Percentiles rank a stretch among this genome's conserved stretches.
Conservation (phyloP, 768 basidiomycete genomes). For the Podaxis sp. region DNA sequence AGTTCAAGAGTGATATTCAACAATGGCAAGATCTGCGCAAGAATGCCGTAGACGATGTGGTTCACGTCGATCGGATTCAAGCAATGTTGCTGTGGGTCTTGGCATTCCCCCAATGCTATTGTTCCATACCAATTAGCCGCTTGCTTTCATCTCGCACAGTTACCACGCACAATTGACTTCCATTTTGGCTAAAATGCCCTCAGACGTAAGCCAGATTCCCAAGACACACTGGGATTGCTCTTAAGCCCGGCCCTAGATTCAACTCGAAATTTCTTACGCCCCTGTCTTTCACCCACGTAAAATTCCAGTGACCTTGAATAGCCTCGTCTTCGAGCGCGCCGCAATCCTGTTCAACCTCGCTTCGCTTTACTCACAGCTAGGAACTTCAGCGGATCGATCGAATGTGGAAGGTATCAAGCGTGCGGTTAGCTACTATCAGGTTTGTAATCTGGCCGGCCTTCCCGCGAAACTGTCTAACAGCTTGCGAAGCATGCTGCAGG, state of each 20-base stretch:
- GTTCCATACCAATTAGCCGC: background rate
- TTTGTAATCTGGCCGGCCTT: conserved; percentile 40
- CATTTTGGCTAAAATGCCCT: conserved; percentile 81
- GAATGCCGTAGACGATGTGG: conserved; percentile 45
- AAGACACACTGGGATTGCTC: background rate
- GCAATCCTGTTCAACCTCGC: conserved; percentile 84
- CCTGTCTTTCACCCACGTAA: conserved; percentile 62
- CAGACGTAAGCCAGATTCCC: conserved; percentile 50
- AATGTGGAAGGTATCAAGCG: conserved; percentile 81
- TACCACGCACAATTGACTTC: conserved; percentile 91
- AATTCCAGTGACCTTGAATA: conserved; percentile 63
- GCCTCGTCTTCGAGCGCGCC: conserved; percentile 81
- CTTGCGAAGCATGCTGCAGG: conserved; percentile 64
- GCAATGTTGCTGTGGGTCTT: conserved; percentile 55
- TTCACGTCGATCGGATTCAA: conserved; percentile 58
- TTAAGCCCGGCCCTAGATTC: conserved; percentile 47
- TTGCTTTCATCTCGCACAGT: conserved; percentile 38
- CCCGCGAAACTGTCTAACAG: conserved; percentile 6
- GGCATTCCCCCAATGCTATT: conserved; percentile 2
- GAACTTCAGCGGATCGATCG: conserved; percentile 66
- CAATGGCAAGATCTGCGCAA: conserved; percentile 68
- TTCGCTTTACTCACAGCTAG: conserved; percentile 82
- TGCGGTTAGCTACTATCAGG: conserved; percentile 72
- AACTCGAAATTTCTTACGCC: conserved; percentile 70
- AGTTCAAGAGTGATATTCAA: conserved; percentile 76